Evolutionary conservation across 306 rosid species (phyloP).

Genomic region (Malus sieversii): DNA sequence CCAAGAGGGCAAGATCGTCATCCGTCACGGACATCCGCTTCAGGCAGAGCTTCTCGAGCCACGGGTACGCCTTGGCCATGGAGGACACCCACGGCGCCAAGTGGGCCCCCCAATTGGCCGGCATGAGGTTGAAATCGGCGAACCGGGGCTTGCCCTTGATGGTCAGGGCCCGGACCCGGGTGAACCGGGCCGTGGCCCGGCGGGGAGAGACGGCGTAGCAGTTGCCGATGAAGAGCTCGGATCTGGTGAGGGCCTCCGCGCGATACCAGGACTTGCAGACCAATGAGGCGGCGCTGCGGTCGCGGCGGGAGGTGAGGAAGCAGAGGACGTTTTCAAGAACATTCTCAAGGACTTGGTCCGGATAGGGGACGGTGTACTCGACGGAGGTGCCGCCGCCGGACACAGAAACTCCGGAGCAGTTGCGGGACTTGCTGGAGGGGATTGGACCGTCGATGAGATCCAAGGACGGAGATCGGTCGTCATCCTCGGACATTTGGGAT

Average conservation of each 20-base stretch:
- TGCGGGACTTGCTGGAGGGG: conserved; percentile 42
- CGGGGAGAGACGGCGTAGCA: conserved; percentile 65
- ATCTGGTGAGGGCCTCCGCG: conserved; percentile 79
- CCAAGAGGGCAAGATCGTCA: conserved; percentile 46
- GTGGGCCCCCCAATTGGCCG: conserved; percentile 71
- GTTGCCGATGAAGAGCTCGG: conserved; percentile 79
- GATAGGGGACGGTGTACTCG: conserved; percentile 26
- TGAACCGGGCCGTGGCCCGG: conserved; percentile 55
- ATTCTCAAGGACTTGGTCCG: conserved; percentile 81
- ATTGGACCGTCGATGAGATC: conserved; percentile 43
- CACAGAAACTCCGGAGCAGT: conserved; percentile 26
- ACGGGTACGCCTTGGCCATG: conserved; percentile 63
- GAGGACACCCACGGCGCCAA: conserved; percentile 61
- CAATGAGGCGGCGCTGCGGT: conserved; percentile 94
- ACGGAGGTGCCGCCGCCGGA: conserved; percentile 13
- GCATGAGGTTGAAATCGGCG: conserved; percentile 85
- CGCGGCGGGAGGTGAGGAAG: conserved; percentile 65
- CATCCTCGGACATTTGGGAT: conserved; percentile 55
- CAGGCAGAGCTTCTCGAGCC: conserved; percentile 69
- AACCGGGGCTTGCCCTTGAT: conserved; percentile 87
- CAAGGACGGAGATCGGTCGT: conserved; percentile 52
- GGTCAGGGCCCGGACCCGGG: conserved; percentile 41
- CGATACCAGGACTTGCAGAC: conserved; percentile 90
- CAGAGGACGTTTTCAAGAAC: conserved; percentile 90
- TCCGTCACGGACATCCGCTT: conserved; percentile 74